Evolutionary conservation across 2,329 filamentous ascomycete genomes (phyloP).

Genomic region (Conoideocrella luteorostrata): DNA sequence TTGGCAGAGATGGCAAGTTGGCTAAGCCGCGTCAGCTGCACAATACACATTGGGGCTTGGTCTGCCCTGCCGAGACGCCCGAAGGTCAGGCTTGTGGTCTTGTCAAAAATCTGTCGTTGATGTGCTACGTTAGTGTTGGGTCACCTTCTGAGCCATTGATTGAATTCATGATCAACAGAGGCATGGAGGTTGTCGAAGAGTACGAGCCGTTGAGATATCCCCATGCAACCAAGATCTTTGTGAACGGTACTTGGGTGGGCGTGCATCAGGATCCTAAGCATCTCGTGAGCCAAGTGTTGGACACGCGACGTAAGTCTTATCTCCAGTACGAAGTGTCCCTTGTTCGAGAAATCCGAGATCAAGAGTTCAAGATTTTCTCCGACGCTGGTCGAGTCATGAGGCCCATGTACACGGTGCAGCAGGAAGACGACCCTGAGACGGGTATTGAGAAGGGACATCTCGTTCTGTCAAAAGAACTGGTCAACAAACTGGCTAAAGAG

Average conservation of each 20-base stretch:
- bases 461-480: conserved; percentile 75
- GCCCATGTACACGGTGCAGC: conserved; percentile 89
- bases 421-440: conserved; percentile 67
- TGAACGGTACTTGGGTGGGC: conserved; percentile 97
- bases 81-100: conserved; percentile 97
- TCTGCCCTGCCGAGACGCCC: conserved; percentile 94
- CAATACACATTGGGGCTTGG: conserved; percentile 97
- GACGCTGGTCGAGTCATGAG: conserved; percentile 93
- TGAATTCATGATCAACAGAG: conserved; percentile 90
- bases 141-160: conserved; percentile 85
- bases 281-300: conserved; percentile 71
- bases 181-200: conserved; percentile 95
- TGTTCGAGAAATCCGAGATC: conserved; percentile 90
- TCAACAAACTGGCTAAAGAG: conserved; percentile 66
- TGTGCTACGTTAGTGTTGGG: conserved; percentile 97
- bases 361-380: conserved; percentile 98
- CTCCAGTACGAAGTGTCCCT: conserved; percentile 91
- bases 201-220: conserved; percentile 82
- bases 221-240: conserved; percentile 93
- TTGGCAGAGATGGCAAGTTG: conserved; percentile 95
- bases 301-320: conserved; percentile 71
- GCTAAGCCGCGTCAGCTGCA: conserved; percentile 96
- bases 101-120: conserved; percentile 94
- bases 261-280: conserved; percentile 85
- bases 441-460: conserved; percentile 58